These are phyloP conservation scores for Sporothrix sp. DNA, from an alignment of 2,329 filamentous ascomycete genomes.

Conservation along the genomic window DNA sequence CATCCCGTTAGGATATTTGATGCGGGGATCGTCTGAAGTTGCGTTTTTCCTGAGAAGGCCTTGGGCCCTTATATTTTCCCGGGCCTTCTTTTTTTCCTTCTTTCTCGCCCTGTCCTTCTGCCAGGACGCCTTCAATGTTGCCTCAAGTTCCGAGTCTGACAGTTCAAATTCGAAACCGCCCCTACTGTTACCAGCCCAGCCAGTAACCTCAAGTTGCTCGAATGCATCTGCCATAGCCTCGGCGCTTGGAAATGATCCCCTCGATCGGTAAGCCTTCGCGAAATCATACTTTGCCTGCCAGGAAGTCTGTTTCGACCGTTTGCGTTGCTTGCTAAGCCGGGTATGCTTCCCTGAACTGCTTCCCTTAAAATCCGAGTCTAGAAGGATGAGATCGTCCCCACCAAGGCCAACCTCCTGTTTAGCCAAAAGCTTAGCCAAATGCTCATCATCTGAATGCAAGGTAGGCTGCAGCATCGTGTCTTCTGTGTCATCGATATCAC, in stretches of 20 bases:
- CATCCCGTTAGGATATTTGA: constrained; percentile 67
- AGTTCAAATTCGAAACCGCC: constrained; percentile 29
- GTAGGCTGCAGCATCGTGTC: constrained; percentile 30
- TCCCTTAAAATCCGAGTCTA: constrained; percentile 31
- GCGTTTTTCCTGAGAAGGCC: constrained; percentile 54
- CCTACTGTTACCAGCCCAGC: constrained; percentile 57
- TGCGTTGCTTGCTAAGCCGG: not conserved
- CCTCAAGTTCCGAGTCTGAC: constrained; percentile 58
- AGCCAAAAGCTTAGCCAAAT: constrained; percentile 49
- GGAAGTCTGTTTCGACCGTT: not conserved
- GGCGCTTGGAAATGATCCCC: constrained; percentile 31
- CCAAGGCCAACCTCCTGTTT: constrained; percentile 55
- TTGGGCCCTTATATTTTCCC: constrained; percentile 57
- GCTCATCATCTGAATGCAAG: constrained; percentile 50
- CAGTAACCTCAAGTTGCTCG: constrained; percentile 75
- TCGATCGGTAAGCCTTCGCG: not conserved
- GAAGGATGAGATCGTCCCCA: constrained; percentile 47
- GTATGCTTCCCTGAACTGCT: not conserved
- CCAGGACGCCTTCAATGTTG: constrained; percentile 49
- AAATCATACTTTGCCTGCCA: not conserved
- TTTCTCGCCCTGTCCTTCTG: constrained; percentile 63
- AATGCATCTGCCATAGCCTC: constrained; percentile 38
- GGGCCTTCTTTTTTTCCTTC: constrained; percentile 56
- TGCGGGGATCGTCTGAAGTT: constrained; percentile 49
- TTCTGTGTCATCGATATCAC: constrained; percentile 23